Conservation (phyloP, 2,329 filamentous ascomycete species). For the Hypoxylon sp. region DNA sequence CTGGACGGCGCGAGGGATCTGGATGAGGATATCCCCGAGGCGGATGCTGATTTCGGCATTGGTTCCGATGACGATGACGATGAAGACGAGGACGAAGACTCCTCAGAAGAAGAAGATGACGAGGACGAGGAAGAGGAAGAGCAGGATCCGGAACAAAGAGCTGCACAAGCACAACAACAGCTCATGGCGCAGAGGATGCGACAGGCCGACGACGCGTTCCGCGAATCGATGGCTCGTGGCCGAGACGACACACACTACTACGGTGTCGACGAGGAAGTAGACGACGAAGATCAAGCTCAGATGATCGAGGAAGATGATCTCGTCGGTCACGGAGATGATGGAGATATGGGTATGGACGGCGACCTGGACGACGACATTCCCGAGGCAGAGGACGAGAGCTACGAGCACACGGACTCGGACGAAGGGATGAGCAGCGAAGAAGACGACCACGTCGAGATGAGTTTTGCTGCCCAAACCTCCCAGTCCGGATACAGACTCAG, state of each 20-base stretch:
- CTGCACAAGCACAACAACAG: conserved; percentile 53
- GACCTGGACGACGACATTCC: conserved; percentile 77
- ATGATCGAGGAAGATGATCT: conserved; percentile 72
- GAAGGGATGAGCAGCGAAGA: conserved; percentile 57
- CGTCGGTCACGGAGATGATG: conserved; percentile 47
- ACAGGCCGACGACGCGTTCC: conserved; percentile 68
- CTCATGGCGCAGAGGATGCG: conserved; percentile 61
- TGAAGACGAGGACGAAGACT: conserved; percentile 48
- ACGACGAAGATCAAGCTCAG: conserved; percentile 64
- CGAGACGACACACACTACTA: conserved; percentile 60
- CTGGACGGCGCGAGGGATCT: conserved; percentile 67
- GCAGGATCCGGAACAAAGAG: conserved; percentile 44
- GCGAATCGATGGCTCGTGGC: conserved; percentile 64
- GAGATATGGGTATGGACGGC: conserved; percentile 68
- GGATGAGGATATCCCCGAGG: conserved; percentile 78
- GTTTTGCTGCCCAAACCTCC: conserved; percentile 49
- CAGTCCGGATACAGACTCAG: conserved; percentile 47
- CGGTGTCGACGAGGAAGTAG: conserved; percentile 61
- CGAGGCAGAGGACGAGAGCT: conserved; percentile 69
- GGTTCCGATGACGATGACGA: conserved; percentile 54
- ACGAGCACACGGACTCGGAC: conserved; percentile 82
- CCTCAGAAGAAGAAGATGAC: conserved; percentile 48
- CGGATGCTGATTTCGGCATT: conserved; percentile 62
- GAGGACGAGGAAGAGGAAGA: conserved; percentile 53
- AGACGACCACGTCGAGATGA: conserved; percentile 49